Evolutionary conservation across 176 grass and related monocot genomes (phyloP), one percentile per base, ranked within the genome.

Genomic region (Musa itinerans): DNA sequence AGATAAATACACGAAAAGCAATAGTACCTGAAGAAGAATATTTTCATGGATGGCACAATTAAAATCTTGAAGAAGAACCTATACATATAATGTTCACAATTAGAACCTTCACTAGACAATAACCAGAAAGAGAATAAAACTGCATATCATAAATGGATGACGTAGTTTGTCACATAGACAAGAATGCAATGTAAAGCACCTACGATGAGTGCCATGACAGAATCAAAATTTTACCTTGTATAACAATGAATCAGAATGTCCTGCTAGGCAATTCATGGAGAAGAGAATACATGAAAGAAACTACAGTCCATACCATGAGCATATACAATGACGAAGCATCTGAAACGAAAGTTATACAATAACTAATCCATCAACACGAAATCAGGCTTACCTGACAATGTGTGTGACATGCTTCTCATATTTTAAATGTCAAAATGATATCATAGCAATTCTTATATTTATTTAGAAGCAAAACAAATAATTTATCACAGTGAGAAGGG

Each of bases 21-120:
- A 49, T 3, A 25, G 3, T 75, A 99, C 96, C 90, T 94, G 96
- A 76, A 99, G 85, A 83, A 99, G 96, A 79, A 99, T 94, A 83
- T 86, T 95, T 84, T 99, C 96, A 80, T 99, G 96, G 54, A 99
- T 59, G 0, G 95, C 95, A 3, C 95, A 99, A 61, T 92, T 94
- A 79, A 99, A 99, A 89, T 99, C 91, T 88, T 89, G 88, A 43
- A 99, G 34, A 77, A 99, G 83, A 71, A 94, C 91, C 95, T 99
- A 83, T 50, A 65, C 70, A 58, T 19, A 71, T 8, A 82, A 48
- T 74, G 21, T 71, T 66, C 63, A 66, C 11, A 57, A 52, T 21
- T n/a, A 58, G 50, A 26, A 75, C 51, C 1, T 43, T 43, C 34
- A 43, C 34, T 43, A 43, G 34, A 20, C 65, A 51, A 78, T 25